Conservation (phyloP, 163 green algal species). For the Scenedesmus sp. region DNA sequence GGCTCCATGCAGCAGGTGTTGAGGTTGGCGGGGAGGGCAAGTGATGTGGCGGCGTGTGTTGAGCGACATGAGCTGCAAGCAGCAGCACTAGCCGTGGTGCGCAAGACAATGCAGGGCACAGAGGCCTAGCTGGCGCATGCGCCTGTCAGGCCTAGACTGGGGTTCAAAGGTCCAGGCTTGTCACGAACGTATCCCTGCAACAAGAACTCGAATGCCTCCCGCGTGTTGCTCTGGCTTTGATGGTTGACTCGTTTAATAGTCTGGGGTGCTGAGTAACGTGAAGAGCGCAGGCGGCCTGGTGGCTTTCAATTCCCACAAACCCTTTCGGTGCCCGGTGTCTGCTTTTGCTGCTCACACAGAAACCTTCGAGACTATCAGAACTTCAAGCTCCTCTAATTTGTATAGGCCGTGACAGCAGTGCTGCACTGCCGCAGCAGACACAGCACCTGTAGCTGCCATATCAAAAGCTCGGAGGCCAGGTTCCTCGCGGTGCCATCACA, state of each 20-base stretch:
- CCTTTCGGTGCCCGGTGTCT: not conserved
- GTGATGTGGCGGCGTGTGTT: slow-evolving; percentile 15
- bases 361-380: no score
- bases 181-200: not conserved
- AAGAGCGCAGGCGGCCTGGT: not conserved
- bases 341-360: not conserved
- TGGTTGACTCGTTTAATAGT: not conserved
- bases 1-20: slow-evolving; percentile 11
- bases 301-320: not conserved
- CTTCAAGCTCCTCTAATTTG: not conserved
- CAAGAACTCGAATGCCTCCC: not conserved
- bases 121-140: not conserved
- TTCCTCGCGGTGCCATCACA: not conserved
- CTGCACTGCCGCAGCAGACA: not conserved
- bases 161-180: not conserved
- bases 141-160: slow-evolving; percentile 2
- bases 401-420: not conserved
- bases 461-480: not conserved
- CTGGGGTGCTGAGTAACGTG: not conserved
- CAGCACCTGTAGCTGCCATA: not conserved
- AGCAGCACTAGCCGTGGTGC: not conserved
- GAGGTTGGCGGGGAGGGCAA: slow-evolving; percentile 3
- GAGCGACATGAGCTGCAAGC: slow-evolving; percentile 13
- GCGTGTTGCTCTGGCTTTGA: not conserved
- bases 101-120: not conserved